Base-by-base conservation (phyloP, 352 stramenopile genomes). In the Pythium folliculosum region DNA sequence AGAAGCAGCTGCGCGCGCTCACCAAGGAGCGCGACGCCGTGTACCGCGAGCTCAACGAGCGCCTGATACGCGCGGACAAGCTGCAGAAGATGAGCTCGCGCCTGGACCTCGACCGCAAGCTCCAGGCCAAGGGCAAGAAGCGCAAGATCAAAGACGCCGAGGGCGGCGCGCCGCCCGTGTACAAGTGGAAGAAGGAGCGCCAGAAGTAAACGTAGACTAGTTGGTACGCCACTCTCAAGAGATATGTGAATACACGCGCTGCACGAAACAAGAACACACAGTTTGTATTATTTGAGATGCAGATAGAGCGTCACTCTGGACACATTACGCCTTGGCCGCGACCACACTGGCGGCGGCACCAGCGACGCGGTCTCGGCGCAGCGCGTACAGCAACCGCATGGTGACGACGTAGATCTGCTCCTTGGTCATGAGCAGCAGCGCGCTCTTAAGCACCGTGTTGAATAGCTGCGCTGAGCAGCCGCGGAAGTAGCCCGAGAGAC, bases 171-270 rank as follows among this genome's bases (percentile, higher is more conserved):
- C 89, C 90, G 1, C 83, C 88, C 8, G 82, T 96, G 19, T 97
- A 96, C 73, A 81, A 83, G 62, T 97, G 90, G 90, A 94, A 96
- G 68, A 83, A 88, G 61, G 77, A 97, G 73, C 80, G 90, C 14
- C 92, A 96, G 67, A 92, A 89, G 70, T 97, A 47, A 47, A n/a
- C 40, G 40, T 35, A 35, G n/a, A 27, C 9, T 54, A 35, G 51
- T 19, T 45, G 16, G 9, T 59, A 71, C 5, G 67, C 27, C 27
- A 32, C 54, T 50, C 49, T 50, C n/a, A 37, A 38, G 13, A 32
- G 27, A 32, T 32, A 5, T 32, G 27, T 32, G 27, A 32, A 32
- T 32, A 32, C 2, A 32, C 27, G 27, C 27, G 27, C 27, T 6
- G 5, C 27, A 32, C 27, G 27, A 32, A 32, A 32, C 27, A 32